Base-by-base conservation (phyloP, 495 filamentous ascomycete genomes). In the Penicillium arizonense region DNA sequence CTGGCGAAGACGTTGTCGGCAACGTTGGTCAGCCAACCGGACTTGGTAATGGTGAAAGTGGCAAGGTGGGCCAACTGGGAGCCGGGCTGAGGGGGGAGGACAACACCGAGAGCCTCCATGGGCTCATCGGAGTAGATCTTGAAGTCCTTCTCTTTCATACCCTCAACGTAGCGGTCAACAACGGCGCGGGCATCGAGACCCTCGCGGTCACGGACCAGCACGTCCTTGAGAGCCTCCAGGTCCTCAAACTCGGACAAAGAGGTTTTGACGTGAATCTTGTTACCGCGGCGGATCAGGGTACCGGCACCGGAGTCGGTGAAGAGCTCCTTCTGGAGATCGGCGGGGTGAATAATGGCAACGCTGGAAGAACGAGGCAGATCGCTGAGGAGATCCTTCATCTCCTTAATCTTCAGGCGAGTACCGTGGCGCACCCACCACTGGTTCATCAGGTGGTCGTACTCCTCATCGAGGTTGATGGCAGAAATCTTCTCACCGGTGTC, bases 351-450 rank as follows among this genome's bases (percentile, higher is more conserved):
- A 64, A 98, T 97, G 23, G 94, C 94, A 50, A 98, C 95, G 62
- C 91, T 96, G 37, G 94, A 96, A 10, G 91, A 89, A 59, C 90
- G 82, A 35, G 94, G 94, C 10, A 98, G 82, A 24, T 87, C 85
- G 48, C 87, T 87, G 44, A 98, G 77, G 8, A 98, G 82, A 16
- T 94, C 89, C 77, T 97, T 97, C 74, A 96, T 96, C 76, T 98
- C 93, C 74, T 93, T 95, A 73, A 98, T 97, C 87, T 98, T 98
- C 50, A 97, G 76, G 59, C 92, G 85, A 37, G 94, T 98, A 30
- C 94, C 94, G 71, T 96, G 94, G 56, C 88, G 87, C 65, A 96
- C 95, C 94, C 94, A 98, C 68, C 88, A 85, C 73, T 97, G 91
- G 42, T 80, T 84, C 93, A 98, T 96, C 59, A 97, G 79, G 65